Conservation (phyloP, 1,284 basidiomycete species). For the Naganishia sp. region DNA sequence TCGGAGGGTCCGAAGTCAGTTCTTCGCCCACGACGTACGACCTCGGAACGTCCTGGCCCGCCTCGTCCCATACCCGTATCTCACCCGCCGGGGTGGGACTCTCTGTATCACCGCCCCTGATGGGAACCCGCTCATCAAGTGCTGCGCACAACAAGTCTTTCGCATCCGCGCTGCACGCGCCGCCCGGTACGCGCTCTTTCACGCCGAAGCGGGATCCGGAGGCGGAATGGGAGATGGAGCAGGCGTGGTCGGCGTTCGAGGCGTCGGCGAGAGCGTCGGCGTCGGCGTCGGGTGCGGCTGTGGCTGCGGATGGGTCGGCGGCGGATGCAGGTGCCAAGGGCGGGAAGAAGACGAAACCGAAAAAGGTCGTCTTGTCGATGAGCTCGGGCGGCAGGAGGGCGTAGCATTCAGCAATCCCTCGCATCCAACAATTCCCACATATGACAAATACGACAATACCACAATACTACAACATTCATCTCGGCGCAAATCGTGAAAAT, state of each 20-base stretch:
- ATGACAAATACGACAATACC: too few species aligned
- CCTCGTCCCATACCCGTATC: slow-evolving; percentile 37
- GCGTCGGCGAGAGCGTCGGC: slow-evolving; percentile 40
- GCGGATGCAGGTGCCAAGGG: slow-evolving; percentile 48
- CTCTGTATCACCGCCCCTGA: slow-evolving; percentile 30
- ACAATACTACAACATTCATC: too few species aligned
- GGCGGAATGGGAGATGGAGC: slow-evolving; percentile 75
- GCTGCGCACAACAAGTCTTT: slow-evolving; percentile 34
- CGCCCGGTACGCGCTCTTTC: slow-evolving; percentile 34
- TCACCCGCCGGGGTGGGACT: slow-evolving; percentile 34
- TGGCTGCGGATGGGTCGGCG: slow-evolving; percentile 44
- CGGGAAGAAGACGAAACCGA: slow-evolving; percentile 64
- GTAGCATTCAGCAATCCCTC: neutral
- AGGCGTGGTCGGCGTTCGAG: slow-evolving; percentile 77
- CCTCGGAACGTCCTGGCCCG: slow-evolving; percentile 12
- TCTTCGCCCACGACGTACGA: slow-evolving; percentile 24
- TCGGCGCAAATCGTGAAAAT: too few species aligned
- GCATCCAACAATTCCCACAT: too few species aligned
- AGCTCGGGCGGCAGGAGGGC: slow-evolving; percentile 31
- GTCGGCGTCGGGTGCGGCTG: neutral
- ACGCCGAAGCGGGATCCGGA: slow-evolving; percentile 49
- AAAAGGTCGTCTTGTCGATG: slow-evolving; percentile 49
- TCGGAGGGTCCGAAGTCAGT: slow-evolving; percentile 51
- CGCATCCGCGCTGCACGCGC: slow-evolving; percentile 40
- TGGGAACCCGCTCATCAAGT: neutral